A percentile compares a stretch with the other conserved stretches of the same genome.
Conservation (phyloP, 768 basidiomycete species). For the Suillus ampliporus region DNA sequence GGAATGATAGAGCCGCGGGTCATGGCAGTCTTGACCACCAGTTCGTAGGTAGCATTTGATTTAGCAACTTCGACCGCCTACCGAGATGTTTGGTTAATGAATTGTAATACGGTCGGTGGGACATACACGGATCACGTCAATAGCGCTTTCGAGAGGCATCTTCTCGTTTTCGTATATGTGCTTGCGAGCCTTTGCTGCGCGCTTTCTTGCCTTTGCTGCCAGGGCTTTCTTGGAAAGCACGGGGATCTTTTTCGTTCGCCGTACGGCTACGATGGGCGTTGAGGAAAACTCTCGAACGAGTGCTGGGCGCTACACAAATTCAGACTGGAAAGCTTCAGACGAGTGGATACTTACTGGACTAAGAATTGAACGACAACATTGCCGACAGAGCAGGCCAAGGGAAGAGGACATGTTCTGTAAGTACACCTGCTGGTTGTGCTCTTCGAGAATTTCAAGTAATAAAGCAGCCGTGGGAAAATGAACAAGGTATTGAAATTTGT, state of each 20-base stretch:
- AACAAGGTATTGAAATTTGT: slow-evolving; percentile 4
- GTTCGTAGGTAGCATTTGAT: slow-evolving; percentile 77
- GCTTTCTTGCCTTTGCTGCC: slow-evolving; percentile 66
- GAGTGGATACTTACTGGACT: slow-evolving; percentile 25
- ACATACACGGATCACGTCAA: slow-evolving; percentile 73
- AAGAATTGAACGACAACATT: slow-evolving; percentile 24
- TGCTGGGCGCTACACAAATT: slow-evolving; percentile 10
- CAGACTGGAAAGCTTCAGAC: slow-evolving; percentile 1
- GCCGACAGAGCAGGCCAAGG: slow-evolving; percentile 32
- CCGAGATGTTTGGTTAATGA: slow-evolving; percentile 14
- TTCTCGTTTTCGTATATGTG: slow-evolving; percentile 67
- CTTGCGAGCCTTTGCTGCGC: slow-evolving; percentile 57
- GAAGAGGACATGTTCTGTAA: slow-evolving; percentile 24
- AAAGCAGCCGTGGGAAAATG: slow-evolving; percentile 30
- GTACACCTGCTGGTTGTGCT: background rate
- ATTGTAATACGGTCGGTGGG: slow-evolving; percentile 4
- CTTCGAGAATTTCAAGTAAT: slow-evolving; percentile 13
- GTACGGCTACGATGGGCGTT: slow-evolving; percentile 47
- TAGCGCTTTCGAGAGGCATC: slow-evolving; percentile 68
- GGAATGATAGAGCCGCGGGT: slow-evolving; percentile 82
- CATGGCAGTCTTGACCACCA: slow-evolving; percentile 81
- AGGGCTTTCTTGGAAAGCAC: slow-evolving; percentile 74
- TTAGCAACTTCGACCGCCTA: slow-evolving; percentile 86
- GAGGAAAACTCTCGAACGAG: slow-evolving; percentile 58
- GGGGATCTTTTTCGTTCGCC: slow-evolving; percentile 59